phyloP scores from a whole-genome alignment of 352 stramenopile genomes.

The Pythium volutum region DNA sequence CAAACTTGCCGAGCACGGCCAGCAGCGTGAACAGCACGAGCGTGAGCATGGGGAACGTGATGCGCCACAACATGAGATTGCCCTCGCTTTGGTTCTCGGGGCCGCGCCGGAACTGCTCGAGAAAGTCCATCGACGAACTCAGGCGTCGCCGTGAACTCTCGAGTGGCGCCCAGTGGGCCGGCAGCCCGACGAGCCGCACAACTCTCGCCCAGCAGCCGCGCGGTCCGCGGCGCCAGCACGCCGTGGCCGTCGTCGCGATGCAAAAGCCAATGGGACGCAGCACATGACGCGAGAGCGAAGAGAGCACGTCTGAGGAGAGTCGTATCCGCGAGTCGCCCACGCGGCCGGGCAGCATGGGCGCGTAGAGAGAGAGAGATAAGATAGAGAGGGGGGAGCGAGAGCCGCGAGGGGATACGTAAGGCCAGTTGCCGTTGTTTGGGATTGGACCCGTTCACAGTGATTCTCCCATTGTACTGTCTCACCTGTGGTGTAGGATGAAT shows the following conservation, averaged over 20 bases:
- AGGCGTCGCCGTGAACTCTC: conserved; percentile 13
- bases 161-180: conserved; percentile 11
- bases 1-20: conserved; percentile 58
- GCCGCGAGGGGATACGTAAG: neutral
- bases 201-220: conserved; percentile 17
- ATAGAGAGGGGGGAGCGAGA: neutral
- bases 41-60: conserved; percentile 75
- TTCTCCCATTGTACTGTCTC: neutral
- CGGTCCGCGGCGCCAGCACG: conserved; percentile 11
- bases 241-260: conserved; percentile 6
- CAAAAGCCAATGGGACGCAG: conserved; percentile 14
- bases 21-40: conserved; percentile 74
- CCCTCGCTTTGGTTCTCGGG: conserved; percentile 78
- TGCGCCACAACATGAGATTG: conserved; percentile 77
- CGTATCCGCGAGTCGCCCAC: conserved; percentile 1
- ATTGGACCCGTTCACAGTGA: neutral
- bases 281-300: neutral
- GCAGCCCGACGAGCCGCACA: conserved; percentile 11
- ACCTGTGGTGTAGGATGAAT: neutral
- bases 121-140: conserved; percentile 44
- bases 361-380: neutral
- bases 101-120: conserved; percentile 69
- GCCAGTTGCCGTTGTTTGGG: neutral
- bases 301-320: neutral
- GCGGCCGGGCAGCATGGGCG: conserved; percentile 5